Conservation (phyloP, 352 stramenopile genomes). For the Phytophthora crassamura region DNA sequence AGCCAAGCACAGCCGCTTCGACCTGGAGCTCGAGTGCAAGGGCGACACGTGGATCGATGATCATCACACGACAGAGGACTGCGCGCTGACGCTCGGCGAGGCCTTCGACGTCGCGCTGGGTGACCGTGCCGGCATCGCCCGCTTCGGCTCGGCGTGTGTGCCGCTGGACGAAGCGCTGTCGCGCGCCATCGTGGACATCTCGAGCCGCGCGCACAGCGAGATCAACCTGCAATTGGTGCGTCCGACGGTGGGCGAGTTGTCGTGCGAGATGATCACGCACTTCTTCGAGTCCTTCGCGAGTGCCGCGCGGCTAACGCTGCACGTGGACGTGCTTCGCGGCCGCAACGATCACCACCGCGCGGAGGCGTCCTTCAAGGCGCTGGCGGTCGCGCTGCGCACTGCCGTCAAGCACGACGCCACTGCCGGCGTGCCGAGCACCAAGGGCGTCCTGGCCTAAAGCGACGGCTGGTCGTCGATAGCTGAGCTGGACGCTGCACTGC, state of each 20-base stretch:
- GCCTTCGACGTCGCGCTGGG: conserved; percentile 92
- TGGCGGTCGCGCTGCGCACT: conserved; percentile 85
- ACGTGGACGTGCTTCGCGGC: conserved; percentile 93
- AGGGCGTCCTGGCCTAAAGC: conserved; percentile 87
- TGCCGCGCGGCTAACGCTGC: conserved; percentile 91
- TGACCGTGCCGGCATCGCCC: conserved; percentile 86
- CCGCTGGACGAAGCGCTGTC: conserved; percentile 92
- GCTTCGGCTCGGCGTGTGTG: conserved; percentile 89
- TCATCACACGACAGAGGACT: conserved; percentile 97
- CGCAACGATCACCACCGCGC: conserved; percentile 94
- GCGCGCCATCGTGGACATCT: conserved; percentile 95
- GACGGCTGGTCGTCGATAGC: conserved; percentile 2
- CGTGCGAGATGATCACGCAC: conserved; percentile 96
- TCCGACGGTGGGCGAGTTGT: conserved; percentile 88
- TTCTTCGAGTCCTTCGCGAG: conserved; percentile 95
- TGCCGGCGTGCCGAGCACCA: conserved; percentile 91
- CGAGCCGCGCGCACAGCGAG: conserved; percentile 92
- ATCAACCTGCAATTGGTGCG: conserved; percentile 89
- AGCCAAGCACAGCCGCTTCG: conserved; percentile 91
- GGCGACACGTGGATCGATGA: conserved; percentile 97
- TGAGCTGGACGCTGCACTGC: conserved; percentile 24
- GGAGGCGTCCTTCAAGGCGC: conserved; percentile 93
- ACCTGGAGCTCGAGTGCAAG: conserved; percentile 90
- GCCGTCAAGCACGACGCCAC: conserved; percentile 82
- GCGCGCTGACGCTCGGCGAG: conserved; percentile 93